Conservation (phyloP, 2,329 filamentous ascomycete species). For the Pezicula carpinea region DNA sequence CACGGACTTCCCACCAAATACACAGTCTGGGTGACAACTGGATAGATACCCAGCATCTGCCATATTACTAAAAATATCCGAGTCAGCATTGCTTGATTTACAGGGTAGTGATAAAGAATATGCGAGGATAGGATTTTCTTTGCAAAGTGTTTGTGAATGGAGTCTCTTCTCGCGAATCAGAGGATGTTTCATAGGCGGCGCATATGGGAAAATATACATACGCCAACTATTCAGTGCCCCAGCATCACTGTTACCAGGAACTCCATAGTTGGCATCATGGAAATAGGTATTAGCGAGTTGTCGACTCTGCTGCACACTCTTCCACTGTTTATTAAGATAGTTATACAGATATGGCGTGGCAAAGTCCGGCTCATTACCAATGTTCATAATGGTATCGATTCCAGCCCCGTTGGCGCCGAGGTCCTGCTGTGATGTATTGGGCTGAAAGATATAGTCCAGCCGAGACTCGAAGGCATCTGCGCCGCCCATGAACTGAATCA, state of each 20-base stretch:
- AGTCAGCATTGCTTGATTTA: too few relatives aligned
- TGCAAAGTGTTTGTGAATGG: too few relatives aligned
- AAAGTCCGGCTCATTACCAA: constrained; percentile 49
- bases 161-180: too few relatives aligned
- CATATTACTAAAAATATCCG: constrained; percentile 31
- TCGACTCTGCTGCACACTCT: constrained; percentile 31
- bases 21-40: constrained; percentile 50
- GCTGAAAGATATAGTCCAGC: constrained; percentile 35
- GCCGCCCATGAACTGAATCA: constrained; percentile 50
- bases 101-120: too few relatives aligned
- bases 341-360: constrained; percentile 49
- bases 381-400: constrained; percentile 36
- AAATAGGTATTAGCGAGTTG: constrained; percentile 34
- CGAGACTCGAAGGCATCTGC: constrained; percentile 43
- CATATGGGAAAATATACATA: too few relatives aligned
- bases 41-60: constrained; percentile 46
- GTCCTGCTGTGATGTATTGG: not conserved
- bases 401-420: too few relatives aligned
- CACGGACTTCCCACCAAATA: constrained; percentile 47
- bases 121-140: too few relatives aligned
- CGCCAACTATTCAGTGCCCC: constrained; percentile 43
- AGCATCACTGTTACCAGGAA: constrained; percentile 39
- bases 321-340: constrained; percentile 35
- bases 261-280: constrained; percentile 33
- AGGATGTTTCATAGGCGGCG: too few relatives aligned